Evolutionary conservation across 176 grass and related monocot species (phyloP), one percentile per base, ranked within the genome.

Genomic region (Bolboschoenus planiculmis): DNA sequence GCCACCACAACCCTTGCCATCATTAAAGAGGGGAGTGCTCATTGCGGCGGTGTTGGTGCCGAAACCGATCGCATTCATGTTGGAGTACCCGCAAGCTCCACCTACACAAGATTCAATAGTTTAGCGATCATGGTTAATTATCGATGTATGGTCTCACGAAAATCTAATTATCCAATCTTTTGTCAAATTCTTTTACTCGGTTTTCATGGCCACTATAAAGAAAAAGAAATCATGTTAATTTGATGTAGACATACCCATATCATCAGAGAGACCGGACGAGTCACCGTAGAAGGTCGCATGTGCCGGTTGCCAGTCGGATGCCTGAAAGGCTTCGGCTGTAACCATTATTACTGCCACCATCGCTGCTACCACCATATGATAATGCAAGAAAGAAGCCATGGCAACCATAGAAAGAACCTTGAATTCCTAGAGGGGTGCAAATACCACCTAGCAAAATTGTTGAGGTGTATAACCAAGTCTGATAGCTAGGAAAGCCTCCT

Each of bases 271-370:
- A 36, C 89, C 91, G 6, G 79, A 76, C 1, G 70, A 27, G 16
- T 87, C 90, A 37, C 94, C 94, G 79, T 97, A 97, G 90, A 97
- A 97, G 0, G 94, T 97, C 16, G 86, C 91, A 79, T 36, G 46
- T 31, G 80, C 91, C 8, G 62, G 0, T 4, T 21, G 1, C 94
- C 94, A 97, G 7, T 53, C 64, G 0, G 47, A 35, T 4, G 11
- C 9, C 67, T 4, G 0, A 78, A 84, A 97, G 1, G 48, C 70
- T 11, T 65, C 35, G 16, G 71, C 30, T 4, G 77, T 21, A 15
- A 7, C 15, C 0, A 27, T 6, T 66, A 55, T 66, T 37, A 72
- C 0, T 7, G 61, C 46, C 27, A 84, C 0, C 9, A 35, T 31
- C 3, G 78, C 56, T 14, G 63, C 30, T 39, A 30, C 16, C 2